Evolutionary conservation across 805 yeast genomes (phyloP).

Genomic region (Wickerhamia fluorescens): DNA sequence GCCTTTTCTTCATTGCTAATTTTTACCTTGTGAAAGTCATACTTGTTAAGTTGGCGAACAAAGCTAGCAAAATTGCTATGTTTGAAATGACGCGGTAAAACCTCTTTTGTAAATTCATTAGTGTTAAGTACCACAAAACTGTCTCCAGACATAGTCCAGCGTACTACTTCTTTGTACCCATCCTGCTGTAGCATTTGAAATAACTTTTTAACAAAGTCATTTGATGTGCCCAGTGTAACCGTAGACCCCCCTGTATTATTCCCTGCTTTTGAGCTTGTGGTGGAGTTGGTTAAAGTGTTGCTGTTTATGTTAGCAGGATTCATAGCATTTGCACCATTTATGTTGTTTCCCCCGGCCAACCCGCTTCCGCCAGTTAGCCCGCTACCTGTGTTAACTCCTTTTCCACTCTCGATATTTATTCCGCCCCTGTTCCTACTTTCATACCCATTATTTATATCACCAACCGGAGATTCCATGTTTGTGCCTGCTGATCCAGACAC

Average conservation of each 20-base stretch:
- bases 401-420: no score
- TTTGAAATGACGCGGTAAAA: constrained; percentile 87
- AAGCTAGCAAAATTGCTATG: constrained; percentile 93
- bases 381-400: no score
- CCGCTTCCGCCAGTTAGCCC: no score
- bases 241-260: no score
- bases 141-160: constrained; percentile 84
- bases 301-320: no score
- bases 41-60: constrained; percentile 92
- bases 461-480: no score
- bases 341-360: no score
- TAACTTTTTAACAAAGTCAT: constrained; percentile 72
- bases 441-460: no score
- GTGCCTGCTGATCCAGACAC: no score
- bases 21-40: constrained; percentile 95
- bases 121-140: constrained; percentile 86
- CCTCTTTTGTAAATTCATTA: constrained; percentile 80
- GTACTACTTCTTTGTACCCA: constrained; percentile 64
- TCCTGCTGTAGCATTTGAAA: constrained; percentile 83
- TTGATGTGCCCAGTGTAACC: constrained; percentile 50
- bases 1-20: constrained; percentile 54
- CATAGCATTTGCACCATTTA: no score
- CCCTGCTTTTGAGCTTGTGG: constrained; percentile 25
- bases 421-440: no score
- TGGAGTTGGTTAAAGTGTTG: no score